Percentiles rank a stretch among this genome's conserved stretches.
phyloP scores from a whole-genome alignment of 495 filamentous ascomycete genomes.

The Tuber melanosporum region DNA sequence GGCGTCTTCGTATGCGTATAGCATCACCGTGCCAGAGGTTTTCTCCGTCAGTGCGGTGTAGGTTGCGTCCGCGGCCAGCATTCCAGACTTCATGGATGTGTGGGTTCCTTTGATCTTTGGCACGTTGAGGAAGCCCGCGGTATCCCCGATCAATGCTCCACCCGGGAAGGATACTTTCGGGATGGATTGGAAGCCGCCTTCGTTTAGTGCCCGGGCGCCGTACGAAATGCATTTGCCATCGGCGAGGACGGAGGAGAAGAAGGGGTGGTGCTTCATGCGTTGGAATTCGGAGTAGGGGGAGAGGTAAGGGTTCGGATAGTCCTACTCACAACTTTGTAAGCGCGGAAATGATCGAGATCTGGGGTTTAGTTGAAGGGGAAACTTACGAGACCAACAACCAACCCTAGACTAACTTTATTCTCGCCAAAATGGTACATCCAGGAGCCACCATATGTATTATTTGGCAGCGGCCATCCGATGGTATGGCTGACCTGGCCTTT shows the following conservation, averaged over 20 bases:
- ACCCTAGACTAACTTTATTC: constrained; percentile 87
- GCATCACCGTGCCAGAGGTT: constrained; percentile 66
- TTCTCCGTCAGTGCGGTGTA: constrained; percentile 62
- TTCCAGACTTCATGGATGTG: constrained; percentile 94
- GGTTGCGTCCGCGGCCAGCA: constrained; percentile 88
- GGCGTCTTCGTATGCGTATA: constrained; percentile 88
- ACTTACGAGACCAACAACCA: constrained; percentile 71
- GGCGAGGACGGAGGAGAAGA: constrained; percentile 73
- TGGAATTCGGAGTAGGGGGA: constrained; percentile 96
- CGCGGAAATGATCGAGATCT: constrained; percentile 3
- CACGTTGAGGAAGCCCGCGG: constrained; percentile 93
- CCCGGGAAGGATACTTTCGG: constrained; percentile 95
- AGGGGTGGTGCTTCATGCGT: constrained; percentile 94
- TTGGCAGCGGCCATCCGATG: constrained; percentile 85
- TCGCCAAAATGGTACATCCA: constrained; percentile 99
- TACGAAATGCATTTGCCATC: constrained; percentile 98
- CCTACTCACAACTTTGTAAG: constrained; percentile 40
- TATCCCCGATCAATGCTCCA: constrained; percentile 91
- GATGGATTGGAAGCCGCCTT: constrained; percentile 96
- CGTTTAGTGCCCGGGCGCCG: constrained; percentile 83
- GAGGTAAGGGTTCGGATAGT: constrained; percentile 95
- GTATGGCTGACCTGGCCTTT: constrained; percentile 82
- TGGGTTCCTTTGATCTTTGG: constrained; percentile 99
- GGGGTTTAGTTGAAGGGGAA: neutral
- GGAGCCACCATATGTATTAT: constrained; percentile 87